Conservation (phyloP, 1,284 basidiomycete species). For the Papiliotrema fonsecae region DNA sequence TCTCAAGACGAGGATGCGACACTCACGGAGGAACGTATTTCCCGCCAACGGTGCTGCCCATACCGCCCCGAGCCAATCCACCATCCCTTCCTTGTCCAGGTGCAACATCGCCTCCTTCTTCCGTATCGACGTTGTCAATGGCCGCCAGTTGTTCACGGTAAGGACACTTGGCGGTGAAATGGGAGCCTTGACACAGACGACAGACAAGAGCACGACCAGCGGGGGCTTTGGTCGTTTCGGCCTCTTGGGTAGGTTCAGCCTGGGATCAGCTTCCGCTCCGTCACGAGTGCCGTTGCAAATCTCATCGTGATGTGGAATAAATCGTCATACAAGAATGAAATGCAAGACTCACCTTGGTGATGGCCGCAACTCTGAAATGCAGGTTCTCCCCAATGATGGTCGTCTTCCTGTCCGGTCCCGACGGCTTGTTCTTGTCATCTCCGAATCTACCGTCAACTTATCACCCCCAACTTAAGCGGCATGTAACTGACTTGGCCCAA, state of each 20-base stretch:
- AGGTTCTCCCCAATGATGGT: conserved; percentile 95
- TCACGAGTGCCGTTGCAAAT: too few relatives aligned
- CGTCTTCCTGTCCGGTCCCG: conserved; percentile 88
- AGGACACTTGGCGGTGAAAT: conserved; percentile 98
- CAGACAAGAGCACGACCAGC: conserved; percentile 84
- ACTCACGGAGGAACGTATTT: conserved; percentile 83
- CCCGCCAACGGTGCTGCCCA: conserved; percentile 51
- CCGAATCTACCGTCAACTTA: conserved; percentile 60
- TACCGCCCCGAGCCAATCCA: conserved; percentile 21
- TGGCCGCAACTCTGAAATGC: conserved; percentile 74
- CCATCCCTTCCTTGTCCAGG: conserved; percentile 21
- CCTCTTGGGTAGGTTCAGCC: conserved; percentile 49
- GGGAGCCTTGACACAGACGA: conserved; percentile 92
- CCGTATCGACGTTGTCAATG: conserved; percentile 58
- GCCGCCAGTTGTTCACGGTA: conserved; percentile 85
- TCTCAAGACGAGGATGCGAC: too few relatives aligned
- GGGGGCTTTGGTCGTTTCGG: conserved; percentile 68
- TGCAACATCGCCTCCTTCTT: conserved; percentile 49
- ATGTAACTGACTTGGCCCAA: conserved; percentile 65
- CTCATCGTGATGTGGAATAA: too few relatives aligned
- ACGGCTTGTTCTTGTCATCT: conserved; percentile 76
- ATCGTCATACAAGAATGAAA: too few relatives aligned
- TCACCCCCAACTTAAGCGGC: neutral
- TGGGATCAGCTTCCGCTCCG: conserved; percentile 3
- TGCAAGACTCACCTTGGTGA: conserved; percentile 60